Base-by-base conservation (phyloP, 1,284 basidiomycete genomes). In the Tilletiaria anomala region DNA sequence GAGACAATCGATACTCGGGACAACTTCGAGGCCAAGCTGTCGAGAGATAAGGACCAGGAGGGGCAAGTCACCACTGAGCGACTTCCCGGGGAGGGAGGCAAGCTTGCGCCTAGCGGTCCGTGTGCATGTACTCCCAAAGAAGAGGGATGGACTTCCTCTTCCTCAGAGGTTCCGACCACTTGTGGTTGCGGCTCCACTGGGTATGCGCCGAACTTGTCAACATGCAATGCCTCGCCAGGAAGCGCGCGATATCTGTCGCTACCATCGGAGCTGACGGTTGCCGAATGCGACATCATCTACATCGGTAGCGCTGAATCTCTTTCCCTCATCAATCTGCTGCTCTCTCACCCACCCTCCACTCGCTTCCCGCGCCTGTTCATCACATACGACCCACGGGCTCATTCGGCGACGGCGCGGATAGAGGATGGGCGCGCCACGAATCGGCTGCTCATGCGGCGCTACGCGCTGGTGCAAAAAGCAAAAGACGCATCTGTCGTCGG, bases 401-500 rank as follows among this genome's bases (percentile, higher is more conserved):
- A n/a, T n/a, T n/a, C n/a, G n/a, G 51, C 64, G 15, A 72, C 72
- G 0, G 58, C 68, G 17, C 60, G 60, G 0, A 15, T 19, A 11
- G 12, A 24, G 23, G 15, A 18, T 6, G 58, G 60, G 4, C 23
- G 29, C n/a, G 39, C 45, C 19, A 66, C 68, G 36, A 93, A 93
- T 52, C 78, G 75, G 37, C 71, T 94, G 5, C 76, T 97, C n/a
- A 91, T 88, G 79, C 78, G 83, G 1, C 78, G 93, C 12, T 91
- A 96, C 51, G 82, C 79, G 2, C 73, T 78, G 0, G 77, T 97
- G 8, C 88, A 93, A 63, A 80, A 80, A 58, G 88, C 91, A 1
- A 75, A 86, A 34, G 83, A 89, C 50, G 82, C 88, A 0, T 87
- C 93, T 54, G 85, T 96, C 0, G 85, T 94, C 50, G 93, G 87